Percentiles rank a stretch among this genome's conserved stretches.
Evolutionary conservation across 73 alveolate genomes (phyloP).

Genomic region (Stentor roeselii): DNA sequence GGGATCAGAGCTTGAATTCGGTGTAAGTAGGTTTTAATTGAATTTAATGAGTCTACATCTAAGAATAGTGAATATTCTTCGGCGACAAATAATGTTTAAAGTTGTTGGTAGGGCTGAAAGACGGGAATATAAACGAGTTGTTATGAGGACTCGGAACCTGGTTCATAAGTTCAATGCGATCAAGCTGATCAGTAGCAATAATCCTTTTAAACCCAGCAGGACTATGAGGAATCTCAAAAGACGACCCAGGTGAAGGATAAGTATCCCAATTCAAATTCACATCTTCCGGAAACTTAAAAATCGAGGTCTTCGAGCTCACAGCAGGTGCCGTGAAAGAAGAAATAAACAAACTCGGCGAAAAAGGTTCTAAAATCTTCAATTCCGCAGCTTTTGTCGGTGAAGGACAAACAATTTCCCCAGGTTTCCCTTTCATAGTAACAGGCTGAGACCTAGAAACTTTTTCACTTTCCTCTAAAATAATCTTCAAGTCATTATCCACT

Average conservation of each 20-base stretch:
- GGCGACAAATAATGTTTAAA: not conserved
- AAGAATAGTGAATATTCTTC: not conserved
- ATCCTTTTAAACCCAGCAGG: conserved; percentile 6
- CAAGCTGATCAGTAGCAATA: not conserved
- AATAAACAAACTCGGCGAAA: not conserved
- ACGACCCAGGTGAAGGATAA: not conserved
- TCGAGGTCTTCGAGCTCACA: not conserved
- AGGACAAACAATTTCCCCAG: not conserved
- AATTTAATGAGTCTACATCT: too few relatives aligned
- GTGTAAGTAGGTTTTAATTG: too few relatives aligned
- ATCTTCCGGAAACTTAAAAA: not conserved
- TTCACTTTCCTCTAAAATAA: not conserved
- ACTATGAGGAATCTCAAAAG: not conserved
- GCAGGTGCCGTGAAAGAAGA: not conserved
- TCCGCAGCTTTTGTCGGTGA: not conserved
- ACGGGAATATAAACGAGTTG: not conserved
- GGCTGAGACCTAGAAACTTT: not conserved
- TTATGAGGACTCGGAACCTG: not conserved
- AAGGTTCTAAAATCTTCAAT: not conserved
- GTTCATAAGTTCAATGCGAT: not conserved
- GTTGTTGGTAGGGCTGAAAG: not conserved
- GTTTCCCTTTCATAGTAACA: not conserved
- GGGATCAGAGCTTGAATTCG: too few relatives aligned
- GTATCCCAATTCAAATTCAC: not conserved
- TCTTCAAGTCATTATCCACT: not conserved